Conservation (phyloP, 495 filamentous ascomycete species). For the Trichoderma reesei region DNA sequence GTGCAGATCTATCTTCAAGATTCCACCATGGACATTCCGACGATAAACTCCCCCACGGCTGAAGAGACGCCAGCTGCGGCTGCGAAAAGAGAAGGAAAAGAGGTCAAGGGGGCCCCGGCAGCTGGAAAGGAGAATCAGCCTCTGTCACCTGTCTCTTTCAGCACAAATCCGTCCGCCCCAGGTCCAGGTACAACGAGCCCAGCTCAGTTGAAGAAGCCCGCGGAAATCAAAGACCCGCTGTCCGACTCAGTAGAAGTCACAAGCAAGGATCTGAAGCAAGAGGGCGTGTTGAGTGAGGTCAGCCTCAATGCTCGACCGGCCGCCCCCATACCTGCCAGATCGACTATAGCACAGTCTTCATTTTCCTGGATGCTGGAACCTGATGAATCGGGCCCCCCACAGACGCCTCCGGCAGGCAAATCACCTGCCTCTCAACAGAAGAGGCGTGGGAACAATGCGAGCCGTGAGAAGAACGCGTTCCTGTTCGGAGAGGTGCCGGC, state of each 20-base stretch:
- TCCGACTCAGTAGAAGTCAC: background rate
- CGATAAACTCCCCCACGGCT: constrained; percentile 29
- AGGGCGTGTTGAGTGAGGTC: background rate
- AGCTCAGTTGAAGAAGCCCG: background rate
- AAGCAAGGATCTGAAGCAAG: background rate
- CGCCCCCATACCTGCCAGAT: constrained; percentile 46
- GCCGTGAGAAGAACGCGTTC: constrained; percentile 44
- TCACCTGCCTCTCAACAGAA: constrained; percentile 18
- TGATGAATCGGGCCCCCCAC: constrained; percentile 20
- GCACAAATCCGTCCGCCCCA: background rate
- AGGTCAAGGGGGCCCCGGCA: background rate
- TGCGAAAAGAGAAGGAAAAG: background rate
- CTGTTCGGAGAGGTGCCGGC: constrained; percentile 43
- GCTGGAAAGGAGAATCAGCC: background rate
- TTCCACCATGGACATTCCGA: constrained; percentile 28
- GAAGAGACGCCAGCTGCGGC: constrained; percentile 25
- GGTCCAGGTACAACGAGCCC: background rate
- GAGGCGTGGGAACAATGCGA: constrained; percentile 33
- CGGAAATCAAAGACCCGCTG: constrained; percentile 11
- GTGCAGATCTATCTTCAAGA: constrained; percentile 72
- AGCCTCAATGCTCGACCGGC: background rate
- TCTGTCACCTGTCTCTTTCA: background rate
- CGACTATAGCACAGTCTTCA: constrained; percentile 68
- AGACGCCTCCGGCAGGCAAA: background rate
- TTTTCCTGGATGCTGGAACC: constrained; percentile 92